Evolutionary conservation across 2,329 filamentous ascomycete species (phyloP).

Genomic region (Tympanopsis confertula): DNA sequence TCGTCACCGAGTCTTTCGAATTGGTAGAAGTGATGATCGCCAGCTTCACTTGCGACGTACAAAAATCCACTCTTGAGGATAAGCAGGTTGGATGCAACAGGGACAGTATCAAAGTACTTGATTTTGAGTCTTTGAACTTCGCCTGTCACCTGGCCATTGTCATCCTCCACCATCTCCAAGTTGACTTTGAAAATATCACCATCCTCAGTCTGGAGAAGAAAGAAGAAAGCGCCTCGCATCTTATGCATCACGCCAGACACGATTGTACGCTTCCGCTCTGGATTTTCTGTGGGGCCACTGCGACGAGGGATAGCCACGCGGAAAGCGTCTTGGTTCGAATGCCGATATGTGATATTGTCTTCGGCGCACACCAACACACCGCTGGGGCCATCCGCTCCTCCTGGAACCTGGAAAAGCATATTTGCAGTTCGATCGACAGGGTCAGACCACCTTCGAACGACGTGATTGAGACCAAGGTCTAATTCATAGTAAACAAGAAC

Average conservation of each 20-base stretch:
- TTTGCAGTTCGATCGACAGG: constrained; percentile 81
- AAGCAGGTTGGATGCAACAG: constrained; percentile 74
- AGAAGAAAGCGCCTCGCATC: constrained; percentile 91
- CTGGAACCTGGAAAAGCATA: constrained; percentile 87
- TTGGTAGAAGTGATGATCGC: constrained; percentile 90
- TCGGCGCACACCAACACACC: constrained; percentile 91
- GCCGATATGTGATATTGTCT: constrained; percentile 91
- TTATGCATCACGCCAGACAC: constrained; percentile 94
- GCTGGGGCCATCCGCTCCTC: constrained; percentile 84
- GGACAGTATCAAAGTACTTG: constrained; percentile 96
- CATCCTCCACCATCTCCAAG: constrained; percentile 78
- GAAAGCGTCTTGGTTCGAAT: constrained; percentile 85
- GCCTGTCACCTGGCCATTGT: constrained; percentile 64
- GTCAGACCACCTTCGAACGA: constrained; percentile 93
- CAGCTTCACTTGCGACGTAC: constrained; percentile 82
- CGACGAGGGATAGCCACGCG: constrained; percentile 80
- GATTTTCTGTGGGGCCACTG: constrained; percentile 80
- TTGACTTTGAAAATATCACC: constrained; percentile 97
- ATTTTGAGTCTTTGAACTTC: constrained; percentile 78
- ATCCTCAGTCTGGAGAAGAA: constrained; percentile 88
- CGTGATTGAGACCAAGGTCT: constrained; percentile 90
- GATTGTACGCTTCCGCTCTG: constrained; percentile 76
- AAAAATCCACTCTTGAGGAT: constrained; percentile 94
- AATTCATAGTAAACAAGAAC: constrained; percentile 94
- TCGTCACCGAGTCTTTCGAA: constrained; percentile 96